Evolutionary conservation across 768 basidiomycete genomes (phyloP), one percentile per base, ranked within the genome.

Genomic region (Gyrodon lividus): DNA sequence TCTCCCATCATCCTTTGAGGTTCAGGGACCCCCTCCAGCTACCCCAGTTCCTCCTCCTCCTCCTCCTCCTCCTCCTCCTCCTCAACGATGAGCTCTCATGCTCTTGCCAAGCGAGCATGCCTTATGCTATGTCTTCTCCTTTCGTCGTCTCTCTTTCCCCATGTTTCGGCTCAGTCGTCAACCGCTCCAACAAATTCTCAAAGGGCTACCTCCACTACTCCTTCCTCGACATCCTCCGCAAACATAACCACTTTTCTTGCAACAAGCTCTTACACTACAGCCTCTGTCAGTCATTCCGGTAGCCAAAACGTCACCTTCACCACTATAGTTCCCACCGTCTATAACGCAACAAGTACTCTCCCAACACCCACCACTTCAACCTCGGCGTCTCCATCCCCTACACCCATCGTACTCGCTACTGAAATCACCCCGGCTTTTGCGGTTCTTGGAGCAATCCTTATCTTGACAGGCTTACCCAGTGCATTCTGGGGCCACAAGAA

Each of bases 401-500:
- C 56, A 52, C 70, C 70, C 59, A 71, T 62, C 54, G 64, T 59
- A 55, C 74, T 77, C 13, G 80, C 76, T 19, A 92, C 93, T 17
- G 79, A 73, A 63, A 73, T 96, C 33, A 89, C 92, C 62, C 90
- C 91, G 23, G 93, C 85, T 14, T 98, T 95, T 69, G 93, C 85
- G 45, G 89, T 94, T 26, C 78, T 94, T 14, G 95, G 95, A 42
- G 89, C 82, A 5, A 70, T 97, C 54, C 83, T 98, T 65, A 92
- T 97, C 58, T 63, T 97, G 43, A 92, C 90, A 8, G 95, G 95
- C 42, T 74, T 95, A 6, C 92, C 92, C 8, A 89, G 90, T 46
- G 89, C 90, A 3, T 92, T 92, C 59, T 86, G 90, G 72, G 95
- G 95, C 19, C 92, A 94, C 73, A 96, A 96, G 78, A 95, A 97